A percentile compares a stretch with the other conserved stretches of the same genome.
phyloP scores from a whole-genome alignment of 805 yeast genomes.

The Candida yuanshanica region DNA sequence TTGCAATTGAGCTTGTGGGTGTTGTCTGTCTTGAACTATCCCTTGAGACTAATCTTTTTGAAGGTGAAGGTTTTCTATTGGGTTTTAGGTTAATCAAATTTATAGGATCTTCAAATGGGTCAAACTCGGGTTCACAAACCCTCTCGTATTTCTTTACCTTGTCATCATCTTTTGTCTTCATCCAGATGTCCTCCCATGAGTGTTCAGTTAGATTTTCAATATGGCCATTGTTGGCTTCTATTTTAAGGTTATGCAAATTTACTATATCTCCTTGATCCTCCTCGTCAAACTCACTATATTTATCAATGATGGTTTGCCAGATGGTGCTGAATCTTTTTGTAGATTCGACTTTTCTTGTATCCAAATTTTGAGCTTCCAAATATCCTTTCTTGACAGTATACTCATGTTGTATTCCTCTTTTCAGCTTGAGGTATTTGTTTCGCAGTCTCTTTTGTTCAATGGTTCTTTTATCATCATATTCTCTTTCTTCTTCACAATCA shows the following conservation, averaged over 20 bases:
- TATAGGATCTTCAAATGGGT: slow-evolving; percentile 4
- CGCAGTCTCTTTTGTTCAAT: not conserved
- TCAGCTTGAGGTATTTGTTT: slow-evolving; percentile 2
- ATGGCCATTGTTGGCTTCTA: slow-evolving; percentile 21
- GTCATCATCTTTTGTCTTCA: slow-evolving; percentile 3
- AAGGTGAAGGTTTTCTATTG: not conserved
- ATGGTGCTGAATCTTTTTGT: slow-evolving; percentile 21
- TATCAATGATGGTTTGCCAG: slow-evolving; percentile 29
- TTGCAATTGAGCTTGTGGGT: not conserved
- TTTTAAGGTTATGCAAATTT: slow-evolving; percentile 15
- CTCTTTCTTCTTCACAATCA: not conserved
- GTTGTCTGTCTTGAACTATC: not conserved
- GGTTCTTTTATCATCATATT: not conserved
- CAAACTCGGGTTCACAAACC: not conserved
- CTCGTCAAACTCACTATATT: slow-evolving; percentile 25
- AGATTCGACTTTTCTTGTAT: slow-evolving; percentile 13
- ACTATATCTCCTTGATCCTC: slow-evolving; percentile 33
- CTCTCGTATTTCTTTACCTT: not conserved
- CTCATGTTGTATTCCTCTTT: slow-evolving; percentile 1
- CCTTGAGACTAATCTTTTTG: not conserved
- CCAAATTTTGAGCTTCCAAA: slow-evolving; percentile 5
- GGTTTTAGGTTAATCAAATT: slow-evolving; percentile 3
- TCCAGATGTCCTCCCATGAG: slow-evolving; percentile 16
- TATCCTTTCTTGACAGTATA: not conserved
- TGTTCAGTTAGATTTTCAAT: slow-evolving; percentile 6